Percentiles rank a stretch among this genome's conserved stretches.
phyloP scores from a whole-genome alignment of 164 flowering plant species.

The Sedum album region DNA sequence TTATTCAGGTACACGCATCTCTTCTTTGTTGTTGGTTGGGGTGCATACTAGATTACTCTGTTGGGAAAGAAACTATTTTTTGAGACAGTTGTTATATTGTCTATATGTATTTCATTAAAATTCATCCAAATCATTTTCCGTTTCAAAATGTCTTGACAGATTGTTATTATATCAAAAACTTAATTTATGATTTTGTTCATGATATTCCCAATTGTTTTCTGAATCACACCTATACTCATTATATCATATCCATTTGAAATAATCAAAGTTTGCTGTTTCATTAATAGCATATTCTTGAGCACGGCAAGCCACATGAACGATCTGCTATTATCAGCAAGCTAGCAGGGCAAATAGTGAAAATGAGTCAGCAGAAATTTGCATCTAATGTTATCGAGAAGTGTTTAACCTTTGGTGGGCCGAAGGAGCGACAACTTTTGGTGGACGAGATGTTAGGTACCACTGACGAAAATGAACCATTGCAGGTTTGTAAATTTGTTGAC shows the following conservation, averaged over 20 bases:
- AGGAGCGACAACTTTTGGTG: constrained; percentile 69
- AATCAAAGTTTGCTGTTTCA: constrained; percentile 13
- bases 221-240: background rate
- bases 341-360: constrained; percentile 76
- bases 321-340: constrained; percentile 64
- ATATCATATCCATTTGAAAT: background rate
- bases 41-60: background rate
- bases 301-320: constrained; percentile 76
- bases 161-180: too few relatives aligned
- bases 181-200: too few relatives aligned
- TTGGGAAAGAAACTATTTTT: too few relatives aligned
- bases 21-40: background rate
- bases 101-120: background rate
- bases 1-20: background rate
- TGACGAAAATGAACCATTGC: constrained; percentile 81
- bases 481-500: constrained; percentile 18
- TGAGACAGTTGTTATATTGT: background rate
- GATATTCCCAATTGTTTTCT: background rate
- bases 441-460: constrained; percentile 83
- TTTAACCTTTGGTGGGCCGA: constrained; percentile 65
- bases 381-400: constrained; percentile 65
- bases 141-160: background rate
- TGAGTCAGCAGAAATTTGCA: constrained; percentile 61
- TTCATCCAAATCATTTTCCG: background rate
- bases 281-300: constrained; percentile 69